Base-by-base conservation (phyloP, 768 basidiomycete genomes). In the Amanita brunnescens region DNA sequence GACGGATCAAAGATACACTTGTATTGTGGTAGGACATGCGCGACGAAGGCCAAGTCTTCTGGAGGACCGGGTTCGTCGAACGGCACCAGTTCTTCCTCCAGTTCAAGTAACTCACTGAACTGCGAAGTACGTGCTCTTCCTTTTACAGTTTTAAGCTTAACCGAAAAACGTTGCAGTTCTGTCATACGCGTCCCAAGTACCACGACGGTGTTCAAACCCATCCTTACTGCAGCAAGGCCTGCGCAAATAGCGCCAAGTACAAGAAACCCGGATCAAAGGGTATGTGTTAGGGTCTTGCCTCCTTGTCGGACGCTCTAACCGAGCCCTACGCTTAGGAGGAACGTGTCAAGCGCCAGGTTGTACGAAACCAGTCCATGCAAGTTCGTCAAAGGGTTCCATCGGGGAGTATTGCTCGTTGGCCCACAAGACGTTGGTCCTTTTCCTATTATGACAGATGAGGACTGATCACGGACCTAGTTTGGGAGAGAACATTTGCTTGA, bases 171-270 rank as follows among this genome's bases (percentile, higher is more conserved):
- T 30, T 26, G 10, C 57, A 84, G 82, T 74, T 74, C 54, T 84
- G 82, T 63, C 76, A 76, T 53, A 70, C 70, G 53, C 74, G 79
- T 35, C 80, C 82, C 35, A 84, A 81, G 57, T 75, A 77, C 56
- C 70, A 68, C 16, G 82, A 84, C 57, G 78, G 79, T 13, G 73
- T 70, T 7, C 74, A 73, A 47, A 76, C 72, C 1, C 82, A 84
- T 63, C 73, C 79, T 12, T 85, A 74, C 61, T 85, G 83, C 58
- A 67, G 80, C 59, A 84, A 79, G 58, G 73, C 78, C 8, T 85
- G 83, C 57, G 80, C 81, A 3, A 72, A 72, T 57, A 51, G 50
- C 23, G 37, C 40, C 41, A 51, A 32, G 50, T 35, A 75, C 4
- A 63, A 64, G 30, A 49, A 53, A 40, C 12, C 42, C 14, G 21